phyloP scores from a whole-genome alignment of 2,329 filamentous ascomycete species.

The Fusarium verticillioides region DNA sequence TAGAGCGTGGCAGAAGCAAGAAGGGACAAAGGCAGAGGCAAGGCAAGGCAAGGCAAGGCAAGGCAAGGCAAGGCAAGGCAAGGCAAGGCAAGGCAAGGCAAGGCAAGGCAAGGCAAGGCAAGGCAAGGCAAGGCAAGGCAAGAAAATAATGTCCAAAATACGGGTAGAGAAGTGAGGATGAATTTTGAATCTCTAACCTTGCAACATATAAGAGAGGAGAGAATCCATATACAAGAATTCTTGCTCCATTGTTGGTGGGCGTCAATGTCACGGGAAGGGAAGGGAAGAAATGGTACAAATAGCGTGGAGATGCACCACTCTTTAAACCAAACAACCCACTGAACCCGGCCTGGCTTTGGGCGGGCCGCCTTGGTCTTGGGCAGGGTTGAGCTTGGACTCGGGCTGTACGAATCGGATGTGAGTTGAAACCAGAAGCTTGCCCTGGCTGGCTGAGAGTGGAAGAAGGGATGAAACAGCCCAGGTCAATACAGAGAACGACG shows the following conservation, averaged over 20 bases:
- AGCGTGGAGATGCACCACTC: slow-evolving; percentile 19
- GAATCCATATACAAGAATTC: slow-evolving; percentile 39
- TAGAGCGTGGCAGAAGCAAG: not conserved
- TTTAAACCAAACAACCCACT: not conserved
- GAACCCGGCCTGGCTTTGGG: not conserved
- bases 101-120: slow-evolving; percentile 1
- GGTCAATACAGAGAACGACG: not conserved
- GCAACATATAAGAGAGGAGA: slow-evolving; percentile 35
- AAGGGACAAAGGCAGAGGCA: not conserved
- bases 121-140: not conserved
- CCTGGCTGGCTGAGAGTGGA: not conserved
- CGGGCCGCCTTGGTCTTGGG: not conserved
- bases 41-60: not conserved
- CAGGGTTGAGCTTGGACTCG: not conserved
- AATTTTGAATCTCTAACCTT: slow-evolving; percentile 40
- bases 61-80: not conserved
- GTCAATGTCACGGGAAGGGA: slow-evolving; percentile 29
- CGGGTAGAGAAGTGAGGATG: not conserved
- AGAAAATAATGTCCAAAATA: not conserved
- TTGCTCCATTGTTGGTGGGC: slow-evolving; percentile 40
- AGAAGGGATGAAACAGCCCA: not conserved
- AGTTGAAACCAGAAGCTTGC: not conserved
- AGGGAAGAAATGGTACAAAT: slow-evolving; percentile 29
- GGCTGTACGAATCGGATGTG: not conserved
- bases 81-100: not conserved